Base-by-base conservation (phyloP, 176 grass and related monocot genomes). In the Aechmea fasciata region DNA sequence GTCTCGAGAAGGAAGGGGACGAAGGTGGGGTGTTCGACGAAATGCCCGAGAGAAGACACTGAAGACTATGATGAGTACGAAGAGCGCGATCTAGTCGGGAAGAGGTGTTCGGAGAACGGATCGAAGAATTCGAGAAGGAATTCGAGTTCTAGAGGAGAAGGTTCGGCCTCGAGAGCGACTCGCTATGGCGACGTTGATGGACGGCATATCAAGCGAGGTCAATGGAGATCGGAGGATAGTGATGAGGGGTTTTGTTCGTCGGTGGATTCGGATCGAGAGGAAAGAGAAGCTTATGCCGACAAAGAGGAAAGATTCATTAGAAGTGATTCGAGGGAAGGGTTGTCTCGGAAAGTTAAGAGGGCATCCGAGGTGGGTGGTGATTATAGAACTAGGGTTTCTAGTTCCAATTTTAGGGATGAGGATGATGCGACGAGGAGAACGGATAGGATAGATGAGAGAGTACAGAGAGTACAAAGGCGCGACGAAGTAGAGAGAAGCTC, bases 351-450 rank as follows among this genome's bases (percentile, higher is more conserved):
- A 49, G 6, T 61, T 77, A 33, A 1, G 19, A 69, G 51, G 47
- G 5, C 33, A 19, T 77, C 47, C 48, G 65, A 57, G 47, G 53
- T 57, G 20, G 52, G 50, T 62, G 75, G 11, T 41, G 65, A 77
- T 28, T 51, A 48, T 26, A 62, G 41, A 54, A 41, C 19, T 41
- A 61, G 66, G 75, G 29, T 24, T 47, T 67, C 75, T 18, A 63
- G 51, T 50, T 77, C 20, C 6, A 57, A 77, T 12, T 69, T 52
- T 28, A 47, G 1, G 26, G 75, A 17, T 28, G 66, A 69, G 48
- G 53, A 41, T 41, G 33, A 41, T 41, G 33, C 33, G 33, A 6
- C 33, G 33, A 41, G 33, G 33, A 41, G 33, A 41, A 41, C 18
- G 47, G 62, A 52, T 2, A 68, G 69, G 51, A 8, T 69, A 11